Base-by-base conservation (phyloP, 2,329 filamentous ascomycete genomes). In the Talaromyces sp. region DNA sequence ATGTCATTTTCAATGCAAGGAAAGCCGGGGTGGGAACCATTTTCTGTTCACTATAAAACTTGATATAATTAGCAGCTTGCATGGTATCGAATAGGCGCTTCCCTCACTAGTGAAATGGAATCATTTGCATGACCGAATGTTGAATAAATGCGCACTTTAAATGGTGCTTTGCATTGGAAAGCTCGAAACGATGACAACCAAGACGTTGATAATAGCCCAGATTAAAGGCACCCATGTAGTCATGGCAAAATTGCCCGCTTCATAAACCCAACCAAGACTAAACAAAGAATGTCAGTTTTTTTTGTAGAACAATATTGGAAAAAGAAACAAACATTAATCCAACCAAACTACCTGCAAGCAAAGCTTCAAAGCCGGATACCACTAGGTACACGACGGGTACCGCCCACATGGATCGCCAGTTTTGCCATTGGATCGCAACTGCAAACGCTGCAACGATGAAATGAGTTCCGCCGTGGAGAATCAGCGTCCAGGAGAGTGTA, bases 161-260 rank as follows among this genome's bases (percentile, higher is more conserved):
- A 96, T 81, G 44, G 91, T 92, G 55, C 92, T 92, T 72, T 96
- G 92, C 57, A 96, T 93, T n/a, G 92, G 91, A 73, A 96, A 96
- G 4, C 91, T 95, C 5, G 92, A 95, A 64, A 96, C 81, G 56
- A 96, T 86, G 53, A 97, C 80, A 32, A 96, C 84, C 54, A 96
- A 75, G 10, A 93, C 87, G 73, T 92, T 96, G 73, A 93, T 89
- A 71, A 91, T 83, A 0, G 87, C 91, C 93, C 93, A 96, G 25
- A 93, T 84, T 70, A 95, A 89, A 0, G 93, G 93, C 57, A 96
- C 90, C 92, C 92, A 96, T 0, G 93, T 96, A 53, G 92, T 93
- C 92, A 96, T 95, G 69, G 87, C 83, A 72, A 93, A 96, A 75
- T 89, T 91, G 51, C 92, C 93, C 2, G 89, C 85, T 67, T 87